phyloP scores from a whole-genome alignment of 2,329 filamentous ascomycete genomes.

The Botryosphaeria dothidea region DNA sequence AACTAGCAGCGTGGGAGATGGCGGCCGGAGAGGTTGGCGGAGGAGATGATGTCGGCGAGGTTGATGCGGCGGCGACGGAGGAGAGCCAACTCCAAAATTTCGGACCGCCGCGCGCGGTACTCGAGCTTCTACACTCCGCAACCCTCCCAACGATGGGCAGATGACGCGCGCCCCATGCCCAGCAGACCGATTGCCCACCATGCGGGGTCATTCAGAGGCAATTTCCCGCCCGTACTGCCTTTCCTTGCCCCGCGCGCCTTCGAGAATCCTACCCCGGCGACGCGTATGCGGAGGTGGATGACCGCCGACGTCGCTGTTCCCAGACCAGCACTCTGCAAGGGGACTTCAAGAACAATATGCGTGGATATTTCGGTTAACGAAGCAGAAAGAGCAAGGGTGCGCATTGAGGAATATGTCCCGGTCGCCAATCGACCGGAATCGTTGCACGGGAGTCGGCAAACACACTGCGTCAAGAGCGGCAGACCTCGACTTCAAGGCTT shows the following conservation, averaged over 20 bases:
- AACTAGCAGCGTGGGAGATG: neutral
- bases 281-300: neutral
- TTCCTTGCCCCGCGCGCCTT: slow-evolving; percentile 42
- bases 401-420: too few relatives aligned
- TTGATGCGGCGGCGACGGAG: slow-evolving; percentile 9
- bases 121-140: neutral
- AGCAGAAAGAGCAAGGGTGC: neutral
- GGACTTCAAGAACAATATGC: neutral
- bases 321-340: neutral
- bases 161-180: slow-evolving; percentile 11
- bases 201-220: slow-evolving; percentile 15
- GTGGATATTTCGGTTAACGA: neutral
- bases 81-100: slow-evolving; percentile 18
- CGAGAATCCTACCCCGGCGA: slow-evolving; percentile 25
- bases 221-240: slow-evolving; percentile 32
- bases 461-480: neutral
- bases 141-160: slow-evolving; percentile 1
- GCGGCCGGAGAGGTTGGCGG: neutral
- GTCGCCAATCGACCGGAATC: neutral
- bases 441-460: neutral
- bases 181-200: slow-evolving; percentile 3
- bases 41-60: neutral
- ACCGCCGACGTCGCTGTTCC: neutral
- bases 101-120: slow-evolving; percentile 8
- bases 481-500: neutral